Percentiles rank a stretch among this genome's conserved stretches.
phyloP scores from a whole-genome alignment of 306 rosid genomes.

The Aeschynomene evenia region DNA sequence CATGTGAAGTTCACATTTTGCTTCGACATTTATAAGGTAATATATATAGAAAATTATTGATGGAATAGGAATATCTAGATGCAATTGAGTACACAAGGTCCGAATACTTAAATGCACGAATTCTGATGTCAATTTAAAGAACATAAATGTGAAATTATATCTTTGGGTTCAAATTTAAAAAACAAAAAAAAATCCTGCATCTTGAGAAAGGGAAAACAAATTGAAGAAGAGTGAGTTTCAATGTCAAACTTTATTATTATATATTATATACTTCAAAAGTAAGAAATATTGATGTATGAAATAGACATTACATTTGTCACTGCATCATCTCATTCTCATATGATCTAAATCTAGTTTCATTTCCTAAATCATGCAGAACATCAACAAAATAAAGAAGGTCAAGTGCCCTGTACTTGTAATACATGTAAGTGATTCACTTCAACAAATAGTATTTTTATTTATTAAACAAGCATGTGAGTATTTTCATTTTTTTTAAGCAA shows the following conservation, averaged over 20 bases:
- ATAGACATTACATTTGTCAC: conserved; percentile 2
- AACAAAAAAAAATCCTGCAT: background rate
- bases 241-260: background rate
- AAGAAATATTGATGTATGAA: background rate
- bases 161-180: background rate
- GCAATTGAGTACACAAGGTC: background rate
- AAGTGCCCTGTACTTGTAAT: conserved; percentile 97
- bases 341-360: conserved; percentile 9
- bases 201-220: background rate
- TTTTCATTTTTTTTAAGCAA: background rate
- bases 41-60: background rate
- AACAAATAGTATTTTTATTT: background rate
- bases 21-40: conserved; percentile 94
- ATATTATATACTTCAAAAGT: background rate
- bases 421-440: conserved; percentile 65
- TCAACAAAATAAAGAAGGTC: conserved; percentile 90
- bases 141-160: too few relatives aligned
- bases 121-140: background rate
- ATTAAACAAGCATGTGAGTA: background rate
- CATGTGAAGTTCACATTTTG: conserved; percentile 85
- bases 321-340: conserved; percentile 10
- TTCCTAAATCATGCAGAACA: conserved; percentile 60
- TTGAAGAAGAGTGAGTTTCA: background rate
- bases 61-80: background rate
- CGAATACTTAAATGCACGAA: background rate